Evolutionary conservation across 345 rosid genomes (phyloP), one percentile per base, ranked within the genome.

Genomic region (Aegle marmelos): DNA sequence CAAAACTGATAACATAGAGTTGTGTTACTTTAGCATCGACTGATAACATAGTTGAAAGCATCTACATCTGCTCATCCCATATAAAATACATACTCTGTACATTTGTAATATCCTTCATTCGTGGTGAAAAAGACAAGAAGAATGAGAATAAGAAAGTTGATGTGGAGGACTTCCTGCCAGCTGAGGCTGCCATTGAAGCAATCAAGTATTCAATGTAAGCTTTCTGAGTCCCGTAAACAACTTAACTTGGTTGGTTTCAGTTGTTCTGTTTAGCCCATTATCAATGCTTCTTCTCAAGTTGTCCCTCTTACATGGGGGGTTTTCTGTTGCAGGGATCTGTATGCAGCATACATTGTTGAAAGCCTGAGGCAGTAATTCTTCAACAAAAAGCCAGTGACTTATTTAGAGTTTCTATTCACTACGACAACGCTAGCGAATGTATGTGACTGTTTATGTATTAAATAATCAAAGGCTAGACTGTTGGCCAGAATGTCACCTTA

Each of bases 121-220:
- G 36, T 27, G 11, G n/a, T 60, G 76, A 76, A 65, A 53, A 86
- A 96, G 99, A 96, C 84, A 96, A 96, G 81, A 96, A 96, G 90
- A 96, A 96, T 22, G 99, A 96, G 91, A 94, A 96, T 91, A 96
- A 94, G 94, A 87, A 86, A 81, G 99, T 96, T 69, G 92, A 80
- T 41, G 99, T 94, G 24, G 99, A 96, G 81, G 95, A 88, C 82
- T 96, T 94, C 81, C 85, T 96, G 74, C 98, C 99, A 30, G 91
- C 97, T 45, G 90, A 88, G 76, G 70, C 93, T 36, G 98, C 98
- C 39, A 56, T 89, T 30, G 85, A 83, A 10, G 98, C 99, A 75
- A 91, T 96, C 85, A 88, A 92, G 76, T 84, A 92, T 83, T 94
- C 98, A 79, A 94, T 94, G 99, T 96, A 72, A 90, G 97, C 81